A percentile compares a stretch with the other conserved stretches of the same genome.
These are phyloP conservation scores for Nicotiana paniculata DNA, from an alignment of 257 asterid species.

Conservation along the genomic window DNA sequence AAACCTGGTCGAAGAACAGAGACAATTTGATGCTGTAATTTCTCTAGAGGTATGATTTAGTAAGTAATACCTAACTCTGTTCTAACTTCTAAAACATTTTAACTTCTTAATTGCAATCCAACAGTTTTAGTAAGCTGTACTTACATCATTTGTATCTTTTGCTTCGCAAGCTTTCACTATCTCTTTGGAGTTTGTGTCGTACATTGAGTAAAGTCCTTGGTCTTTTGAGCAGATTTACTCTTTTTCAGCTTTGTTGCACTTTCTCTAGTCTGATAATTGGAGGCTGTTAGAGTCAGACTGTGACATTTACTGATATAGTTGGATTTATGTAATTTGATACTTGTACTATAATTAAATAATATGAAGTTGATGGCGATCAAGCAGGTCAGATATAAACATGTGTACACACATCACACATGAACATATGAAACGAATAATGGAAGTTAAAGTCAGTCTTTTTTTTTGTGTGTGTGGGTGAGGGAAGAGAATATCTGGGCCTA, in stretches of 20 bases:
- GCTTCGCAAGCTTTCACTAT: neutral
- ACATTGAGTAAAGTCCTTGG: neutral
- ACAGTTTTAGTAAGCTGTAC: neutral
- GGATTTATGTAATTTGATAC: neutral
- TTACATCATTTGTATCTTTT: neutral
- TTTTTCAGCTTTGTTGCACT: neutral
- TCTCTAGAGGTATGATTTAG: constrained; percentile 65
- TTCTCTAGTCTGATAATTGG: neutral
- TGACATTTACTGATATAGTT: neutral
- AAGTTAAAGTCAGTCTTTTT: neutral
- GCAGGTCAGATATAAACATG: neutral
- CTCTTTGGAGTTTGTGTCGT: neutral
- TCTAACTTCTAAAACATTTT: neutral
- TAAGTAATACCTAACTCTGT: neutral
- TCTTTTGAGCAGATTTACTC: neutral
- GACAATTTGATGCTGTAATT: constrained; percentile 78
- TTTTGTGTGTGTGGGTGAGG: neutral
- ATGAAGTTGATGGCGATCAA: neutral
- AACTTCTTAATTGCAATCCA: neutral
- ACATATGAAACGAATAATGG: neutral
- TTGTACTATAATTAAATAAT: neutral
- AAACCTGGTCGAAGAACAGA: constrained; percentile 76
- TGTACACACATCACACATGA: neutral
- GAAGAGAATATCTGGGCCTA: neutral
- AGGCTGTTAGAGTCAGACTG: neutral